Base-by-base conservation (phyloP, 2,329 filamentous ascomycete species). In the Monilinia laxa region DNA sequence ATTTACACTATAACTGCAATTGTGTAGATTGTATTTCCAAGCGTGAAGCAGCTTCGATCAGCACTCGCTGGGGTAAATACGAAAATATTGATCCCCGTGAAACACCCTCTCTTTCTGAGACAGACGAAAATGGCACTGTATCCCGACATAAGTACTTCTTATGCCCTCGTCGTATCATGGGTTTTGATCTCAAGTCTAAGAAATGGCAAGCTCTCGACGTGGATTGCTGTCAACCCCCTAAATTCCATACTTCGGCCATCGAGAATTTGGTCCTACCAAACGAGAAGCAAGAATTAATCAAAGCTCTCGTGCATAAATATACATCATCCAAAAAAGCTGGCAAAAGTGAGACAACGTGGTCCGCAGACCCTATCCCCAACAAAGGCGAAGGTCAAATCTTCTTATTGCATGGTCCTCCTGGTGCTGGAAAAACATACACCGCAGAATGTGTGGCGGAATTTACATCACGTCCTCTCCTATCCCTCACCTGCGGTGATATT, bases 401-500 rank as follows among this genome's bases (percentile, higher is more conserved):
- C 60, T 53, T 73, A 0, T 58, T 73, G 4, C 71, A 73, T 23
- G 71, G 64, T 20, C 63, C 70, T 28, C 70, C 71, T 28, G 72
- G 71, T 9, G 68, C 67, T 1, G 72, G 72, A 9, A 73, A 73
- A 54, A 73, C 71, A 23, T 68, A 67, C 45, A 70, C 68, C 11
- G 66, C 68, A 52, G 73, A 74, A 64, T 74, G 69, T 45, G 69
- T 73, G 10, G 72, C 74, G 4, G 74, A 76, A 52, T 69, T 69
- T 35, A 72, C 69, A 12, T 65, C 66, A 12, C 59, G 71, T 20
- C 72, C 75, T 1, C 66, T 76, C 1, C 56, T 75, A 2, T 65
- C 65, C 25, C 57, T 76, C 76, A 80, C 81, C 53, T 80, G 79
- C 31, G 81, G 81, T 40, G 82, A 84, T 69, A 77, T 85, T 16